Evolutionary conservation across 2,329 filamentous ascomycete genomes (phyloP).

Genomic region (Simplicillium aogashimaense): DNA sequence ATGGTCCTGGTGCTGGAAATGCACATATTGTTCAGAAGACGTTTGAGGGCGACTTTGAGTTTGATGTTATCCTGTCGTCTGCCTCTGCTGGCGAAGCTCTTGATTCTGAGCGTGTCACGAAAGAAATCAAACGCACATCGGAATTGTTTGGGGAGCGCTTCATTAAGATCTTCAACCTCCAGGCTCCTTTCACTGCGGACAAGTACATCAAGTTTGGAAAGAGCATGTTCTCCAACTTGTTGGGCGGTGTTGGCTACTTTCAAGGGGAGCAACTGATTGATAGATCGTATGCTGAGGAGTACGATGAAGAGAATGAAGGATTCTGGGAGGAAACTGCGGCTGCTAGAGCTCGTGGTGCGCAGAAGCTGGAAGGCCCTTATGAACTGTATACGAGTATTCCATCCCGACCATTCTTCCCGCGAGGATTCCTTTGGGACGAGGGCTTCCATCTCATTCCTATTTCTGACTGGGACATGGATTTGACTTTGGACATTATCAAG

Average conservation of each 20-base stretch:
- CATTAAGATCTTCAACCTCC: constrained; percentile 51
- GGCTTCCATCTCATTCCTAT: constrained; percentile 91
- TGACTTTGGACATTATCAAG: constrained; percentile 77
- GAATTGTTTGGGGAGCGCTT: constrained; percentile 68
- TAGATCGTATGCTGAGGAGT: constrained; percentile 82
- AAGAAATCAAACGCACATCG: constrained; percentile 56
- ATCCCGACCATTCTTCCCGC: constrained; percentile 89
- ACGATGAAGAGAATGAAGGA: constrained; percentile 88
- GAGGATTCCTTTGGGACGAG: constrained; percentile 97
- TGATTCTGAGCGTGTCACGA: constrained; percentile 54
- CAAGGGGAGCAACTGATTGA: constrained; percentile 82
- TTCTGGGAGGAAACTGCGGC: constrained; percentile 91
- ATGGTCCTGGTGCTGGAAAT: constrained; percentile 64
- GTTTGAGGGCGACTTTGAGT: constrained; percentile 84
- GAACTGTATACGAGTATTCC: constrained; percentile 89
- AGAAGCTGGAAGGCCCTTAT: constrained; percentile 68
- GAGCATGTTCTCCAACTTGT: constrained; percentile 86
- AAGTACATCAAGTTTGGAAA: constrained; percentile 74
- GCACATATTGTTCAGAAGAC: constrained; percentile 84
- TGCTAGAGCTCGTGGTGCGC: constrained; percentile 58
- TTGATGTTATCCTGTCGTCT: constrained; percentile 85
- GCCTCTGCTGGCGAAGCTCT: constrained; percentile 50
- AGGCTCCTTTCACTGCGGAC: constrained; percentile 63
- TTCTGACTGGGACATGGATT: constrained; percentile 86
- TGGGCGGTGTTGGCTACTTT: constrained; percentile 94